Conservation (phyloP, 2,329 filamentous ascomycete genomes). For the Hyphodiscus sp. region DNA sequence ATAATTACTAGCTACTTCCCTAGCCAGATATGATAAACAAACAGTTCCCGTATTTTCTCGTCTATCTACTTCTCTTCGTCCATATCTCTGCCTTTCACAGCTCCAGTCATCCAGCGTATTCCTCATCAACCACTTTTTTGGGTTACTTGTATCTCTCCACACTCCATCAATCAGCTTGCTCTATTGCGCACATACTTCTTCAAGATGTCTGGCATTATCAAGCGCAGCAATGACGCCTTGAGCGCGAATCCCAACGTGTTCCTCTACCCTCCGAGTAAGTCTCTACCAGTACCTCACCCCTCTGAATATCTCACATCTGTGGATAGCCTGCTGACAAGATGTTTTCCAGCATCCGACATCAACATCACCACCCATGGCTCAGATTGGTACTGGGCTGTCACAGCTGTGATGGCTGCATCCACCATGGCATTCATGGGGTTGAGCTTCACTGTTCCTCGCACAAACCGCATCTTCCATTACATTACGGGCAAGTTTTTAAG, state of each 20-base stretch:
- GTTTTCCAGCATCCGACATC: slow-evolving; percentile 38
- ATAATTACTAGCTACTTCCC: too few relatives aligned
- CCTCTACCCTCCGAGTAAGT: slow-evolving; percentile 11
- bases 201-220: not conserved
- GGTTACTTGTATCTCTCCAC: not conserved
- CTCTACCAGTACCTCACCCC: too few relatives aligned
- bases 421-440: slow-evolving; percentile 48
- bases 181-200: not conserved
- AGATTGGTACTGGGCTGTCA: slow-evolving; percentile 57
- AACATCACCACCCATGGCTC: slow-evolving; percentile 53
- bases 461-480: slow-evolving; percentile 57
- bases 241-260: slow-evolving; percentile 20
- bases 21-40: too few relatives aligned
- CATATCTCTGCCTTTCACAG: not conserved
- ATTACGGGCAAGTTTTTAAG: slow-evolving; percentile 36
- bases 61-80: too few relatives aligned
- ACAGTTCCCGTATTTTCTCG: too few relatives aligned
- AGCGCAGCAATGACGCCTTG: slow-evolving; percentile 3
- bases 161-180: not conserved
- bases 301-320: too few relatives aligned
- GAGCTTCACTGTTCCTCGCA: slow-evolving; percentile 45
- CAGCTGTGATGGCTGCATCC: slow-evolving; percentile 49
- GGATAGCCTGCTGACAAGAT: too few relatives aligned
- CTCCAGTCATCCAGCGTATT: not conserved
- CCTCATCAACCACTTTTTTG: not conserved